A percentile compares a stretch with the other conserved stretches of the same genome.
Conservation (phyloP, 2,329 filamentous ascomycete species). For the Fusarium sp. region DNA sequence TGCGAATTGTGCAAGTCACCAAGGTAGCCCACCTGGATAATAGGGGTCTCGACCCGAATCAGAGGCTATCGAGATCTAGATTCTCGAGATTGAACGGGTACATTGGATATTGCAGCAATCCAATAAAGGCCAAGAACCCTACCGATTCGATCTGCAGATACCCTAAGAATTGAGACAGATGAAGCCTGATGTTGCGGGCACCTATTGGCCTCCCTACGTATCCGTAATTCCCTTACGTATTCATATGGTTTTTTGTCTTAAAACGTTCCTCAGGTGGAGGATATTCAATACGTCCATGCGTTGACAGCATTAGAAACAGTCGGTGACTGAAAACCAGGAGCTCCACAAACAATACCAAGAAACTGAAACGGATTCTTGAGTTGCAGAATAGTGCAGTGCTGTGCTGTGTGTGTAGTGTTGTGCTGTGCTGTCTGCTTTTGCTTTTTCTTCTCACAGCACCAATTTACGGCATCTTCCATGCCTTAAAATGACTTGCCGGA, state of each 20-base stretch:
- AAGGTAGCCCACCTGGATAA: neutral
- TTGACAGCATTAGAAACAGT: constrained; percentile 12
- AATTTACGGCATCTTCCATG: neutral
- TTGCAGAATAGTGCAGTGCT: neutral
- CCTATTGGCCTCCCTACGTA: neutral
- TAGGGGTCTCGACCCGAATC: constrained; percentile 2
- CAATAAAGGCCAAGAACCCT: neutral
- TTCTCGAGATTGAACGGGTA: constrained; percentile 31
- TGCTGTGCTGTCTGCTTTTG: neutral
- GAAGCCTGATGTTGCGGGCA: neutral
- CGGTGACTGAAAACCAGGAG: constrained; percentile 8
- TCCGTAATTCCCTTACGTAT: too few relatives aligned
- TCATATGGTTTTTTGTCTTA: neutral
- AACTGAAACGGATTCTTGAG: neutral
- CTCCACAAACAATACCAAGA: neutral
- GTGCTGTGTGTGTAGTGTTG: neutral
- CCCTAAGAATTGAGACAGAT: neutral
- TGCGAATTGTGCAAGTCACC: neutral
- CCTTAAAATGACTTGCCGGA: constrained; percentile 6
- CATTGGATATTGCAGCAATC: neutral
- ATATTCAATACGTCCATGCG: neutral
- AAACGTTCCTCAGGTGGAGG: neutral
- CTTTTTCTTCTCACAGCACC: neutral
- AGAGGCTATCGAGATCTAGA: constrained; percentile 31
- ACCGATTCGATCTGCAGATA: neutral